Evolutionary conservation across 352 stramenopile genomes (phyloP), one percentile per base, ranked within the genome.

Genomic region (Phytophthora rubi): DNA sequence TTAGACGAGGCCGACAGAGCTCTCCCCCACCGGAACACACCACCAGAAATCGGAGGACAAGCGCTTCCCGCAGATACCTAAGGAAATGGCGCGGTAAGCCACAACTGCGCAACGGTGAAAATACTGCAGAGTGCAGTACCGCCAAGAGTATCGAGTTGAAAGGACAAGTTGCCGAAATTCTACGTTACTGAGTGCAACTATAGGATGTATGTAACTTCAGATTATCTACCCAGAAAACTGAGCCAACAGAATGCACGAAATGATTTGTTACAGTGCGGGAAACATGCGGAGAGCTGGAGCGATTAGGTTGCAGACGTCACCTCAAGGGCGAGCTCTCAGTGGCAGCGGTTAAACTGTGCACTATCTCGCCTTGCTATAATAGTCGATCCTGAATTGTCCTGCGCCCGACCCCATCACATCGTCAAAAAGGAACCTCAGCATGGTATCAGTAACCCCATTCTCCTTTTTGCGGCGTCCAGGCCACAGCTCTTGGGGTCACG

Each of bases 381-480:
- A 56, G 28, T 58, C 52, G 30, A 58, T 44, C 8, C 13, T 48
- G 16, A 33, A 58, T 32, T 44, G 30, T 30, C 52, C 42, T 15
- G 30, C 16, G 4, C 52, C 30, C 30, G 53, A 59, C 45, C 35
- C 15, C 53, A 68, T 60, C 63, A 55, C 28, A 63, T 53, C 26
- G 32, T 55, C 30, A 23, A 69, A 57, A 52, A 51, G 28, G 53
- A 59, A 47, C 32, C 32, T 16, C 32, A 62, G 8, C 33, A 15
- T 39, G 33, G 7, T 39, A 12, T 26, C 23, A 26, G 23, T 51
- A 9, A 18, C 0, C 16, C 65, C 68, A 71, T 67, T 71, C 42
- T 71, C 39, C 47, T 23, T 71, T 75, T 75, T 71, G 51, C 68
- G 3, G 33, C 45, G 57, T 60, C 55, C 8, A 39, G 9, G 48